These are phyloP conservation scores for Lantana camara DNA, from an alignment of 257 asterid genomes.

Conservation along the genomic window DNA sequence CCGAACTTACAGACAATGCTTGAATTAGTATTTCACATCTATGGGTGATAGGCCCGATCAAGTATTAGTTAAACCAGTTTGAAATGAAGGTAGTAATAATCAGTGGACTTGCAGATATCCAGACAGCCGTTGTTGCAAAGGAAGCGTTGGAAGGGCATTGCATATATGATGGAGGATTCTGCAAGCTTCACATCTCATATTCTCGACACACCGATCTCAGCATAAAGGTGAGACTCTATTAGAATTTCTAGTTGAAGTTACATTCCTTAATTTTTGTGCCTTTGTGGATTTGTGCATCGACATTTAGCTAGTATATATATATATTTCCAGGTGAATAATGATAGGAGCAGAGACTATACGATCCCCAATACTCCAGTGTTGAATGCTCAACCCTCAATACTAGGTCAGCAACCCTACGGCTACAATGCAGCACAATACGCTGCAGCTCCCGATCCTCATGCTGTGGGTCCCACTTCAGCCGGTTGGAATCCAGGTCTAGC, in stretches of 20 bases:
- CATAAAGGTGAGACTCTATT: slow-evolving; percentile 81
- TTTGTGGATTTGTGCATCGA: no score
- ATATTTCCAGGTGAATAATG: slow-evolving; percentile 87
- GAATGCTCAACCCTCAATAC: slow-evolving; percentile 66
- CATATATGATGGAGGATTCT: slow-evolving; percentile 96
- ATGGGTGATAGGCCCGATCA: not conserved
- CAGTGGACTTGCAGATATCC: slow-evolving; percentile 73
- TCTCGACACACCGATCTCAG: slow-evolving; percentile 99
- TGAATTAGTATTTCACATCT: not conserved
- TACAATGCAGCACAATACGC: slow-evolving; percentile 62
- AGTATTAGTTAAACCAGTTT: not conserved
- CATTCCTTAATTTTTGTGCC: not conserved
- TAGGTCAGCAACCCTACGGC: slow-evolving; percentile 75
- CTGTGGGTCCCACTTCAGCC: slow-evolving; percentile 52
- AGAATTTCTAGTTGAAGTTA: no score
- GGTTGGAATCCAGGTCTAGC: slow-evolving; percentile 79
- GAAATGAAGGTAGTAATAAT: slow-evolving; percentile 2
- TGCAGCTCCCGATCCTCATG: no score
- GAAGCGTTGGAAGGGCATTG: slow-evolving; percentile 97
- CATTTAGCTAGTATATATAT: no score
- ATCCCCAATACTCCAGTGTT: slow-evolving; percentile 59
- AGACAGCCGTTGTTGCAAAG: slow-evolving; percentile 92
- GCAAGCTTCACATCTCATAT: slow-evolving; percentile 96
- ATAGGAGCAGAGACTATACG: slow-evolving; percentile 92
- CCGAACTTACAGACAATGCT: not conserved